phyloP scores from a whole-genome alignment of 495 filamentous ascomycete species.

The Haplographium delicatum region DNA sequence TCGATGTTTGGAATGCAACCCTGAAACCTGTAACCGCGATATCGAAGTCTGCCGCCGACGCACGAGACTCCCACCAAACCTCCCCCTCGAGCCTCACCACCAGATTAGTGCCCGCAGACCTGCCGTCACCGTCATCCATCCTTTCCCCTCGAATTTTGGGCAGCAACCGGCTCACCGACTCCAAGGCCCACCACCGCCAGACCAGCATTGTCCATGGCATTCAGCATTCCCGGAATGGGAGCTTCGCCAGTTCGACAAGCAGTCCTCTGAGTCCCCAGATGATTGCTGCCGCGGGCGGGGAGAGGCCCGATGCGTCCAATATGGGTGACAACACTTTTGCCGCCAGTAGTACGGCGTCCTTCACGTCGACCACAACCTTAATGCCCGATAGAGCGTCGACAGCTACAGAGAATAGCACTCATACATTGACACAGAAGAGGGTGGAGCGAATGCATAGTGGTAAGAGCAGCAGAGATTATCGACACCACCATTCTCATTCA shows the following conservation, averaged over 20 bases:
- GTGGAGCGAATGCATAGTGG: slow-evolving; percentile 61
- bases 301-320: slow-evolving; percentile 35
- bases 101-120: slow-evolving; percentile 10
- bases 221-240: slow-evolving; percentile 87
- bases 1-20: slow-evolving; percentile 23
- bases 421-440: slow-evolving; percentile 37
- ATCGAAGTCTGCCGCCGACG: slow-evolving; percentile 11
- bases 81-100: slow-evolving; percentile 4
- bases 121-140: slow-evolving; percentile 9
- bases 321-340: slow-evolving; percentile 35
- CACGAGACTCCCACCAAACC: slow-evolving; percentile 10
- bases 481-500: slow-evolving; percentile 79
- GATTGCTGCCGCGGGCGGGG: slow-evolving; percentile 61
- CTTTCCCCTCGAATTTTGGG: slow-evolving; percentile 13
- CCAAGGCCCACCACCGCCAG: slow-evolving; percentile 68
- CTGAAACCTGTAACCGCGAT: slow-evolving; percentile 20
- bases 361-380: slow-evolving; percentile 23
- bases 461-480: slow-evolving; percentile 61
- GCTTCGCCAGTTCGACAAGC: slow-evolving; percentile 51
- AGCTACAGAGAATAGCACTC: slow-evolving; percentile 13
- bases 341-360: slow-evolving; percentile 20
- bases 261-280: slow-evolving; percentile 82
- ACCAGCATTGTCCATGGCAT: slow-evolving; percentile 92
- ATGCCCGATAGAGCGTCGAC: slow-evolving; percentile 18
- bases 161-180: slow-evolving; percentile 11